Evolutionary conservation across 768 basidiomycete genomes (phyloP), one percentile per base, ranked within the genome.

Genomic region (Suillus spraguei): DNA sequence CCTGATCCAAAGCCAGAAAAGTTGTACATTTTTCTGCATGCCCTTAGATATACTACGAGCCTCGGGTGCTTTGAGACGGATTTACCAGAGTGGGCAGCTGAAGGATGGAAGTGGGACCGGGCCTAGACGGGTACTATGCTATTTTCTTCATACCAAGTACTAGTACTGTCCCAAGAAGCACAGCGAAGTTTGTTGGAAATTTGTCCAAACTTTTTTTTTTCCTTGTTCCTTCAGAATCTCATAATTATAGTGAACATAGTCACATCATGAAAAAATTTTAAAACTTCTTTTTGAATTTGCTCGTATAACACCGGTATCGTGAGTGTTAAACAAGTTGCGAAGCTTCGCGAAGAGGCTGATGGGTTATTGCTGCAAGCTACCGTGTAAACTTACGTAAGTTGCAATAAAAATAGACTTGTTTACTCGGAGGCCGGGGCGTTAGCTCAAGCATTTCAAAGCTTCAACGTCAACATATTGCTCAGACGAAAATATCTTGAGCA

Each of bases 11-110:
- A 86, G 70, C 95, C 96, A 2, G 94, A 95, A 73, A 87, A 87
- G 65, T 80, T 99, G 62, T 98, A 94, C 77, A 99, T 99, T 67
- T 99, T 96, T 77, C 77, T 99, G 71, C 97, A 99, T 70, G 96
- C 97, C 33, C 75, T 92, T 71, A 84, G 85, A 68, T 98, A 95
- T 76, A 91, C 88, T 56, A 90, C 90, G 14, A 87, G 86, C 65
- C 79, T 95, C 50, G 94, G 94, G n/a, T 77, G 83, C 33, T 97
- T 92, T 68, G 87, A 91, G 76, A 93, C 92, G 50, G 89, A 87
- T 64, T 87, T 94, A 85, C 97, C 97, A 0, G 84, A 87, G 59
- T 99, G 97, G 97, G 91, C 95, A 32, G 79, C 77, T 38, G 83
- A 89, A 69, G 88, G 85, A 20, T 94, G 85, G 85, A 77, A 79